Percentiles rank a stretch among this genome's conserved stretches.
phyloP scores from a whole-genome alignment of 768 basidiomycete genomes.

The Cystobasidium onofrii region DNA sequence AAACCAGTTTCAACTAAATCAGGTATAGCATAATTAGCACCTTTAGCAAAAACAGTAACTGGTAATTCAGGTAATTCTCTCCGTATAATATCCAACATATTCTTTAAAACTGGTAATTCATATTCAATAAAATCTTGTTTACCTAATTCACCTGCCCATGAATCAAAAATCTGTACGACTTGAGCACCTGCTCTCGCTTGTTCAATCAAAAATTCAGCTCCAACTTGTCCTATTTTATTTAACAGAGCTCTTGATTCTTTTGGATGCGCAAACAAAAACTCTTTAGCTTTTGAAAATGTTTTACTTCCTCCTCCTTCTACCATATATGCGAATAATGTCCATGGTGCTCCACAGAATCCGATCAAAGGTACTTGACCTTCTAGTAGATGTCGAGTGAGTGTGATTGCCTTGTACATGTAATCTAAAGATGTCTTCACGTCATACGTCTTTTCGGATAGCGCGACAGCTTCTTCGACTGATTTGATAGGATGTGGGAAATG shows the following conservation, averaged over 20 bases:
- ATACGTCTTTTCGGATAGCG: constrained; percentile 61
- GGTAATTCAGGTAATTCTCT: constrained; percentile 51
- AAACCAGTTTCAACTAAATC: constrained; percentile 63
- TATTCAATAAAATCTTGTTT: constrained; percentile 76
- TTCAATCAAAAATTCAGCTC: constrained; percentile 79
- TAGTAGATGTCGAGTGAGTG: constrained; percentile 66
- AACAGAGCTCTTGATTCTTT: constrained; percentile 71
- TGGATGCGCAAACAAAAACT: constrained; percentile 87
- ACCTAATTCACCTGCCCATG: constrained; percentile 86
- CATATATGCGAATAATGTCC: constrained; percentile 98
- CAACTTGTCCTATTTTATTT: constrained; percentile 72
- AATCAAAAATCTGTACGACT: constrained; percentile 96
- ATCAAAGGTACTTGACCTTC: constrained; percentile 87
- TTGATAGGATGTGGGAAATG: constrained; percentile 76
- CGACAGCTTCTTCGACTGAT: constrained; percentile 64
- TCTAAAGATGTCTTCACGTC: constrained; percentile 67
- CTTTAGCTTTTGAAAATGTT: constrained; percentile 80
- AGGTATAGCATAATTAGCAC: constrained; percentile 66
- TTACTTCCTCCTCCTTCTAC: constrained; percentile 91
- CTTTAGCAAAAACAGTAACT: constrained; percentile 90
- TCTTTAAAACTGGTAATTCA: constrained; percentile 67
- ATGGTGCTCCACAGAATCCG: constrained; percentile 93
- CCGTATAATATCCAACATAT: constrained; percentile 65
- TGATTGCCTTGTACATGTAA: constrained; percentile 90
- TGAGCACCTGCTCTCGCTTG: constrained; percentile 94